Conservation (phyloP, 805 yeast species). For the Teunomyces panamensis region DNA sequence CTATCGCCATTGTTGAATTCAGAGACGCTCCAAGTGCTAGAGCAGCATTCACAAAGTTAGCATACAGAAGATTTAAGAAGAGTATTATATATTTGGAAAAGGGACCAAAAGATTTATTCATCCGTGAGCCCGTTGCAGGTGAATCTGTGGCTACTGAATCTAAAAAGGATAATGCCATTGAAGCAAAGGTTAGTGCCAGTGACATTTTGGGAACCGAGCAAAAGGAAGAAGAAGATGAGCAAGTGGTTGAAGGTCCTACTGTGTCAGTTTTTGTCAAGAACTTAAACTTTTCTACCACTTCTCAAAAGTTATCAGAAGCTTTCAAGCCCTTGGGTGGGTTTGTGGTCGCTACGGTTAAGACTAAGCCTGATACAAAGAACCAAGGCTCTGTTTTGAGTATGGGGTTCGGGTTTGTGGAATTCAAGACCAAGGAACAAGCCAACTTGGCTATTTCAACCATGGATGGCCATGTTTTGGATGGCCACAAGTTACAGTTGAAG, state of each 20-base stretch:
- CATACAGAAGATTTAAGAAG: conserved; percentile 84
- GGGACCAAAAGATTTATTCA: conserved; percentile 84
- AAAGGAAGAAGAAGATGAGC: conserved; percentile 35
- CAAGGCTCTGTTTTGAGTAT: conserved; percentile 70
- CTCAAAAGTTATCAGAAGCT: conserved; percentile 49
- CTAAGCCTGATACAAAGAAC: conserved; percentile 82
- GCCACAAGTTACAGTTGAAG: conserved; percentile 87
- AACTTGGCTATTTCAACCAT: conserved; percentile 65
- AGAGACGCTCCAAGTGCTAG: conserved; percentile 81
- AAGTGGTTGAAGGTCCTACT: conserved; percentile 62
- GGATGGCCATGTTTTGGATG: conserved; percentile 79
- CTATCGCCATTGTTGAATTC: conserved; percentile 90
- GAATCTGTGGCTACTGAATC: conserved; percentile 20
- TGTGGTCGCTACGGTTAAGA: conserved; percentile 75
- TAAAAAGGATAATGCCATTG: conserved; percentile 35
- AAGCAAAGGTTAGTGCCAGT: conserved; percentile 42
- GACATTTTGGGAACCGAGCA: conserved; percentile 40
- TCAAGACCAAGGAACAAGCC: conserved; percentile 75
- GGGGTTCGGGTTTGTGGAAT: conserved; percentile 98
- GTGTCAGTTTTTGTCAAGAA: conserved; percentile 90
- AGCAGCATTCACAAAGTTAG: conserved; percentile 81
- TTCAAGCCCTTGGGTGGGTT: conserved; percentile 79
- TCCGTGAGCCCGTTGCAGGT: conserved; percentile 47
- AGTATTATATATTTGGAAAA: conserved; percentile 87
- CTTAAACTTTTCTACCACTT: conserved; percentile 78